Percentiles rank a stretch among this genome's conserved stretches.
These are phyloP conservation scores for Penicillium sp. DNA, from an alignment of 2,329 filamentous ascomycete species.

Conservation along the genomic window DNA sequence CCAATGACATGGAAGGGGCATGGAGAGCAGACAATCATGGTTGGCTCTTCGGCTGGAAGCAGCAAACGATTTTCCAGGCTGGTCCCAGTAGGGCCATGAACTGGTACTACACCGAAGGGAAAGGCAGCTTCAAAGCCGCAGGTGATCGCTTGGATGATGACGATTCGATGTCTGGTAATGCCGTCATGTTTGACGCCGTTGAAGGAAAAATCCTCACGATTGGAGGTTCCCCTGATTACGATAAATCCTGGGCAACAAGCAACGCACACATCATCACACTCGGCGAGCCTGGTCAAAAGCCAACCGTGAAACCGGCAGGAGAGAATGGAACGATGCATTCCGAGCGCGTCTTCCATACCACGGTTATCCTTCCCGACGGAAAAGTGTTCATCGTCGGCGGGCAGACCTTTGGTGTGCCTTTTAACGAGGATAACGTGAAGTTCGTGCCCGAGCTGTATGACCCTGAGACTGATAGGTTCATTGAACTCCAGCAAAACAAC, in stretches of 20 bases:
- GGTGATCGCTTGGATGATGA: constrained; percentile 44
- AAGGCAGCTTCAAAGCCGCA: constrained; percentile 41
- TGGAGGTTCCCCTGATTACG: constrained; percentile 50
- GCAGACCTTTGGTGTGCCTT: constrained; percentile 41
- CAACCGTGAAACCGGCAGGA: constrained; percentile 32
- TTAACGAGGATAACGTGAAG: constrained; percentile 43
- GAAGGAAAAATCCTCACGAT: constrained; percentile 53
- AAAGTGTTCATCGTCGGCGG: constrained; percentile 49
- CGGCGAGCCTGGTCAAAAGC: constrained; percentile 29
- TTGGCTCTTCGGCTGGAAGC: constrained; percentile 52
- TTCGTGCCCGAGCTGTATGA: constrained; percentile 47
- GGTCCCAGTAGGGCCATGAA: constrained; percentile 54
- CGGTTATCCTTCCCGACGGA: constrained; percentile 49
- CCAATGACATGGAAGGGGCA: constrained; percentile 36
- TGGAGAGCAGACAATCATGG: constrained; percentile 52
- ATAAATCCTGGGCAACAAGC: constrained; percentile 39
- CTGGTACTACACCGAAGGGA: constrained; percentile 51
- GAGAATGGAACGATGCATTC: constrained; percentile 48
- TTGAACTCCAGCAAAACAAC: constrained; percentile 19
- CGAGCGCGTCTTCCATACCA: constrained; percentile 45
- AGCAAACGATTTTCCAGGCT: constrained; percentile 51
- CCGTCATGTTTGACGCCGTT: constrained; percentile 55
- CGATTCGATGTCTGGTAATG: constrained; percentile 54
- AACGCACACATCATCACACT: constrained; percentile 52
- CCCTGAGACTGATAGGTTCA: constrained; percentile 42